Base-by-base conservation (phyloP, 1,284 basidiomycete genomes). In the Leccinum variabile region DNA sequence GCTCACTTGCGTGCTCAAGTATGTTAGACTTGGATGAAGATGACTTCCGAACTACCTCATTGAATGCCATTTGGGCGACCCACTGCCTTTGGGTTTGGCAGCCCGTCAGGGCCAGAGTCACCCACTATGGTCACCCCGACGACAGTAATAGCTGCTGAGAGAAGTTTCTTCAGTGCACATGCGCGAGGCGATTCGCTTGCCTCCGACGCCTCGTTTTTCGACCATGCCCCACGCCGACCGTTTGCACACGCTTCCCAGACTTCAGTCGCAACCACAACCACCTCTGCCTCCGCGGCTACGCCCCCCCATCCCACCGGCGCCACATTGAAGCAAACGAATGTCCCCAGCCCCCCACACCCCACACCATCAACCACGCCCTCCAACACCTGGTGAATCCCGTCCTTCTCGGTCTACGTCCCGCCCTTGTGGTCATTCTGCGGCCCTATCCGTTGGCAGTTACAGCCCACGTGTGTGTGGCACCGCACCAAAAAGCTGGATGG, bases 381-480 rank as follows among this genome's bases (percentile, higher is more conserved):
- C 85, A 0, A 91, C 89, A 1, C 88, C 89, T 3, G 78, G 75
- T 7, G 82, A 85, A 59, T 76, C 78, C 18, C 79, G 79, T 44
- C 79, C 80, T 8, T 78, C 79, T 18, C 74, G 76, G 25, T 72
- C 75, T 46, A 73, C 76, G 56, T 77, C 76, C 59, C 83, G 82
- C 63, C 75, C 81, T 28, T 85, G 80, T 67, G 81, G 84, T 39
- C 86, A 90, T 69, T 78, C 80, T 6, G 77, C 30, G 30, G 30
- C 30, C 1, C 87, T 97, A 94, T 74, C 93, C 95, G 0, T 80
- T 98, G 30, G 88, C 90, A 16, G 87, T 96, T 16, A 91, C 91
- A 6, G 84, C 89, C 46, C 82, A 22, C 22, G 22, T 98, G 10
- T 95, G 94, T 67, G 93, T 95, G 13, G 92, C 94, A 13, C 94